phyloP scores from a whole-genome alignment of 2,329 filamentous ascomycete genomes.

The Fusarium anthophilum region DNA sequence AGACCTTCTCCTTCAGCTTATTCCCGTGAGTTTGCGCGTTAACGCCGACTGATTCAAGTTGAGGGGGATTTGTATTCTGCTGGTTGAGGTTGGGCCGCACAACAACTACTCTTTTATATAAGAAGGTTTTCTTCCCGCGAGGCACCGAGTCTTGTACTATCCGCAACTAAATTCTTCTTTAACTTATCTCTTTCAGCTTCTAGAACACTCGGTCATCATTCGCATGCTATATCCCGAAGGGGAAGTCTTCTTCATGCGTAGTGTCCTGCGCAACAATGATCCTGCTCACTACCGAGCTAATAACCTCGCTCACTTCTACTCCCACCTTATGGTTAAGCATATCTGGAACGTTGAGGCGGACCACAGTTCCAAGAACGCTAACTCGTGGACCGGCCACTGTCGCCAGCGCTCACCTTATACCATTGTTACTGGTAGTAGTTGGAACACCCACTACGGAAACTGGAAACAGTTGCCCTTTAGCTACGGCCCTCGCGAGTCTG shows the following conservation, averaged over 20 bases:
- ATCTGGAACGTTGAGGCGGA: neutral
- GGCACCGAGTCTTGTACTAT: too few relatives aligned
- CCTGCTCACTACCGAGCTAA: neutral
- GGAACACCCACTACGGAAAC: neutral
- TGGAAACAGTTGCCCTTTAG: neutral
- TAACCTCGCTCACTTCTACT: neutral
- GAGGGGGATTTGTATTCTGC: too few relatives aligned
- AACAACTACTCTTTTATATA: neutral
- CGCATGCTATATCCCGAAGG: neutral
- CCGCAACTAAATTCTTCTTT: fast-evolving
- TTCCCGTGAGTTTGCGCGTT: too few relatives aligned
- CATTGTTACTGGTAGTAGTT: neutral
- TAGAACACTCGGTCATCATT: neutral
- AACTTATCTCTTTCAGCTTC: neutral
- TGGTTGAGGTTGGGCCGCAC: neutral
- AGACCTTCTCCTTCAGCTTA: neutral
- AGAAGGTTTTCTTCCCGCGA: too few relatives aligned
- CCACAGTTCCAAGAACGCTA: neutral
- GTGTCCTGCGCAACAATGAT: neutral
- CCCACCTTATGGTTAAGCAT: neutral
- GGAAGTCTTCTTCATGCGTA: neutral
- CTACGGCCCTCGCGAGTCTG: neutral
- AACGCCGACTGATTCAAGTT: too few relatives aligned
- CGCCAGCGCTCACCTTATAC: neutral
- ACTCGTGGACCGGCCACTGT: neutral